These are phyloP conservation scores for Nectriaceae sp. DNA, from an alignment of 2,329 filamentous ascomycete species.

Conservation along the genomic window DNA sequence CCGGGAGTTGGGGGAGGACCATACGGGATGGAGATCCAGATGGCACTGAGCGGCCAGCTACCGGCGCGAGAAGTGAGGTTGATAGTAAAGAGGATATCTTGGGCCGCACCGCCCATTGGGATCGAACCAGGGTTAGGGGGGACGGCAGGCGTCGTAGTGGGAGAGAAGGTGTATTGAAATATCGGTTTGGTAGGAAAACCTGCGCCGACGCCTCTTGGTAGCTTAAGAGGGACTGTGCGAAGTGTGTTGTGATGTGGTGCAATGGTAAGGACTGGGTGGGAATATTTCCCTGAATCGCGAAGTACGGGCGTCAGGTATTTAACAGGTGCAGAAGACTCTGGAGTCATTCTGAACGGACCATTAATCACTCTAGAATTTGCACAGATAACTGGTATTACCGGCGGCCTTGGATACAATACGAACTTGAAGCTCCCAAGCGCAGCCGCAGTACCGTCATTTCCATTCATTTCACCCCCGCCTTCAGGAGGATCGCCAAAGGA, in stretches of 20 bases:
- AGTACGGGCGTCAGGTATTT: no score
- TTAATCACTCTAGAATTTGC: neutral
- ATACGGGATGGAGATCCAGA: neutral
- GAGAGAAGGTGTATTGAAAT: neutral
- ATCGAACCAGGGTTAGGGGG: neutral
- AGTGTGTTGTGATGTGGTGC: neutral
- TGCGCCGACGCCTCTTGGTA: neutral
- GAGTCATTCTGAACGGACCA: neutral
- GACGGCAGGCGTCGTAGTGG: neutral
- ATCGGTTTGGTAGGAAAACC: neutral
- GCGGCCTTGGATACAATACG: neutral
- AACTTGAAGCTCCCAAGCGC: neutral
- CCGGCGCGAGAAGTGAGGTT: neutral
- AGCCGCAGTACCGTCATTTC: neutral
- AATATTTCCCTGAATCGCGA: neutral
- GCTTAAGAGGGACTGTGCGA: neutral
- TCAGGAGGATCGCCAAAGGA: neutral
- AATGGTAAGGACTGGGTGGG: neutral
- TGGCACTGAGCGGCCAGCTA: neutral
- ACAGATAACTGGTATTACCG: neutral
- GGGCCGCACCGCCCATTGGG: neutral
- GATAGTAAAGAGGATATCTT: neutral
- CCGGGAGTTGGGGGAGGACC: neutral
- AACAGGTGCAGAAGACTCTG: no score
- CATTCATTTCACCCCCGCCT: no score